phyloP scores from a whole-genome alignment of 345 rosid genomes.

The Syzygium grande region DNA sequence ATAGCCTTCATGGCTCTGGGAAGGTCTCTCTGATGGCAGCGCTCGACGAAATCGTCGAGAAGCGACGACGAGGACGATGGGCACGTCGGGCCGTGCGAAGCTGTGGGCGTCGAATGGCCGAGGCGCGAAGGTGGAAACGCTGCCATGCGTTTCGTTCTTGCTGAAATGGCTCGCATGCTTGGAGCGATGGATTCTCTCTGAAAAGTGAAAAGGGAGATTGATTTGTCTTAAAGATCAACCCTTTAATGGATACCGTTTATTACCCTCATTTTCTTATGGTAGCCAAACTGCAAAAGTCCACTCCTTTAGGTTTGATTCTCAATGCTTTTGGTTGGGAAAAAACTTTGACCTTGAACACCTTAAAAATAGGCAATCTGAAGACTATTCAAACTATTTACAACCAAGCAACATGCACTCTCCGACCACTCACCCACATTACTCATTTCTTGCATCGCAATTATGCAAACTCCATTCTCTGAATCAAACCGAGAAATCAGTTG shows the following conservation, averaged over 20 bases:
- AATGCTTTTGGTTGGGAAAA: neutral
- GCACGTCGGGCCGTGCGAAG: neutral
- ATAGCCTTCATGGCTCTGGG: constrained; percentile 47
- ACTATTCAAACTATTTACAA: neutral
- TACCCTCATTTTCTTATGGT: neutral
- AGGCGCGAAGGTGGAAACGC: neutral
- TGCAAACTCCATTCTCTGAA: neutral
- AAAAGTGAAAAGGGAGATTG: neutral
- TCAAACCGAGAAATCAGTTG: neutral
- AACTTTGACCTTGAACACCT: neutral
- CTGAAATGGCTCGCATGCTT: neutral
- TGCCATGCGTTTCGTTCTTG: neutral
- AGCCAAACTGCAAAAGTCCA: neutral
- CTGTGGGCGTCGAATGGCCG: neutral
- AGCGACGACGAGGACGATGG: constrained; percentile 14
- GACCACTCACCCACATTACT: neutral
- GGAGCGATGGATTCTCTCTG: neutral
- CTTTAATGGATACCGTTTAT: neutral
- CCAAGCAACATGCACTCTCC: neutral
- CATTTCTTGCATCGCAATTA: neutral
- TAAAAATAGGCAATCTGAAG: neutral
- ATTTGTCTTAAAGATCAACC: neutral
- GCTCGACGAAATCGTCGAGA: constrained; percentile 37
- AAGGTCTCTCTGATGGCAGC: constrained; percentile 45
- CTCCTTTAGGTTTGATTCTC: neutral